These are phyloP conservation scores for Pichia cabralensis DNA, from an alignment of 805 yeast genomes.

Conservation along the genomic window DNA sequence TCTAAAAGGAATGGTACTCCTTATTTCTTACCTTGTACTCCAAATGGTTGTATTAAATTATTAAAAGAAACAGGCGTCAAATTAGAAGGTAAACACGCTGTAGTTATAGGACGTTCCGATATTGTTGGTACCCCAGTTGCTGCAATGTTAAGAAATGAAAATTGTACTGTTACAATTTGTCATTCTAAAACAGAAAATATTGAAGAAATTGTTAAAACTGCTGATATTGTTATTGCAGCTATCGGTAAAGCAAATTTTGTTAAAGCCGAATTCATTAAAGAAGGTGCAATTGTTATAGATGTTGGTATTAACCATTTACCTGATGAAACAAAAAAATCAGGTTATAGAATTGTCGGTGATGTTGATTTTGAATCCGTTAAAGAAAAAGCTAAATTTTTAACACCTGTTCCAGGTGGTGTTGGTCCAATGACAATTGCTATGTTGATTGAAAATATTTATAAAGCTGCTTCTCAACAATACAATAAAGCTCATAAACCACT, in stretches of 20 bases:
- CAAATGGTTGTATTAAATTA: constrained; percentile 66
- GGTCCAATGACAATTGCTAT: constrained; percentile 90
- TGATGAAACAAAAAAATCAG: constrained; percentile 57
- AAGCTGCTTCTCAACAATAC: constrained; percentile 48
- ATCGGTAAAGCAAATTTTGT: constrained; percentile 64
- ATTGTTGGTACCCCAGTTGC: constrained; percentile 81
- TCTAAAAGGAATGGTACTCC: constrained; percentile 68
- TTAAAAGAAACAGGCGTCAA: constrained; percentile 46
- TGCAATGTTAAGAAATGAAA: constrained; percentile 53
- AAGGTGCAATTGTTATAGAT: constrained; percentile 62
- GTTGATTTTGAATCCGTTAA: constrained; percentile 53
- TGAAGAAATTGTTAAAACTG: constrained; percentile 38
- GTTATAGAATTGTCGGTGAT: constrained; percentile 69
- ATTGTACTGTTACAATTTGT: constrained; percentile 70
- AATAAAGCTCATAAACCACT: constrained; percentile 19
- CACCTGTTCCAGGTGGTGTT: constrained; percentile 92
- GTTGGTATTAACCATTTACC: constrained; percentile 74
- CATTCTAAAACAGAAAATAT: constrained; percentile 56
- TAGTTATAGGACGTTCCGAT: constrained; percentile 76
- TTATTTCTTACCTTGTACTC: constrained; percentile 70
- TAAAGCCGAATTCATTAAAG: constrained; percentile 65
- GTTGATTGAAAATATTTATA: constrained; percentile 60
- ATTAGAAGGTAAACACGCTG: constrained; percentile 63
- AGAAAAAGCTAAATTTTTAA: constrained; percentile 48
- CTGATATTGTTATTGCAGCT: constrained; percentile 74